Conservation (phyloP, 2,329 filamentous ascomycete species). For the Monosporascus cannonballus region DNA sequence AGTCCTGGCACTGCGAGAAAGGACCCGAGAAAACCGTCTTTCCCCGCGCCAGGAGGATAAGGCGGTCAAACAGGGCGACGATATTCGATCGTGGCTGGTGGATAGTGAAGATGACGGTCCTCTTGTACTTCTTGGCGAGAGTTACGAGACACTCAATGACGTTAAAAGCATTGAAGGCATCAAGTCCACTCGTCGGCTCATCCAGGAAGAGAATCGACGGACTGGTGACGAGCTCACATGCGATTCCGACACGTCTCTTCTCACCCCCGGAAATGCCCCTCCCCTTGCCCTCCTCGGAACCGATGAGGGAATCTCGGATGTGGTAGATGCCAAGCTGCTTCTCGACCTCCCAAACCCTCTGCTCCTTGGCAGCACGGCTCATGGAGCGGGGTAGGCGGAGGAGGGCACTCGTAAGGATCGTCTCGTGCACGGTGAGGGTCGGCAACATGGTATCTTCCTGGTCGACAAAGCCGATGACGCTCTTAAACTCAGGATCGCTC, state of each 20-base stretch:
- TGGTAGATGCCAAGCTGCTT: constrained; percentile 91
- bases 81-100: constrained; percentile 98
- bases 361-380: constrained; percentile 80
- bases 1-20: constrained; percentile 80
- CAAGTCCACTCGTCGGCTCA: constrained; percentile 91
- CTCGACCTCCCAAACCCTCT: constrained; percentile 87
- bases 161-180: constrained; percentile 97
- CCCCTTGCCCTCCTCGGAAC: constrained; percentile 89
- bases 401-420: constrained; percentile 88
- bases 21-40: constrained; percentile 90
- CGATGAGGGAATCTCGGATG: constrained; percentile 91
- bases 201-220: constrained; percentile 96
- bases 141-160: constrained; percentile 94
- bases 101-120: constrained; percentile 97
- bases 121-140: constrained; percentile 90
- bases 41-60: constrained; percentile 86
- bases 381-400: constrained; percentile 90
- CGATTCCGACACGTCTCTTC: constrained; percentile 92
- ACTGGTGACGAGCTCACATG: constrained; percentile 94
- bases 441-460: constrained; percentile 97
- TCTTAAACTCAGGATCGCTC: constrained; percentile 76
- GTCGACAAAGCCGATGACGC: constrained; percentile 92
- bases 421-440: constrained; percentile 95
- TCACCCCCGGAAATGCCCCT: constrained; percentile 96
- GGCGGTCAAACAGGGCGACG: constrained; percentile 88